Conservation (phyloP, 805 yeast species). For the Lachancea cidri region DNA sequence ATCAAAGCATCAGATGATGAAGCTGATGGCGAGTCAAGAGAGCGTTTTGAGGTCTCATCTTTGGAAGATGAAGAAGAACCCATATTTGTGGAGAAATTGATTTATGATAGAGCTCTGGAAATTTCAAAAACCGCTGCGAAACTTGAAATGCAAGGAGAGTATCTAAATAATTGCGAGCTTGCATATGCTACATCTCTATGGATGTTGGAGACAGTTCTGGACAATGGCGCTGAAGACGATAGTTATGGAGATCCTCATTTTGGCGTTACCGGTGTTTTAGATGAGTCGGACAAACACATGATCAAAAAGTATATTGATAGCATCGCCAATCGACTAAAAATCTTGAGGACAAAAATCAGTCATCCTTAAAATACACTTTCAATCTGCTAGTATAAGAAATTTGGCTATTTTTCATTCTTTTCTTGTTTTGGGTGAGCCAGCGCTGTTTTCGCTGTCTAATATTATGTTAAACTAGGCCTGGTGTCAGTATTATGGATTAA, state of each 20-base stretch:
- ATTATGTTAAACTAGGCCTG: not conserved
- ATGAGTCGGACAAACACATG: constrained; percentile 65
- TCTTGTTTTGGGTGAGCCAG: not conserved
- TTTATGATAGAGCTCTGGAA: constrained; percentile 91
- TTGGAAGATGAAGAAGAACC: constrained; percentile 9
- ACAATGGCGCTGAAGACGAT: constrained; percentile 36
- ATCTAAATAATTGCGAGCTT: constrained; percentile 63
- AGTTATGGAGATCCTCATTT: constrained; percentile 20
- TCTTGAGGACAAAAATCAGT: constrained; percentile 55
- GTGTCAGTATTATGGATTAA: not conserved
- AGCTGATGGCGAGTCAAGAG: not conserved
- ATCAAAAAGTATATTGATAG: constrained; percentile 78
- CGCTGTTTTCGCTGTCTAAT: not conserved
- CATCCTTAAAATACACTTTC: constrained; percentile 1
- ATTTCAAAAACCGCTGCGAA: constrained; percentile 89
- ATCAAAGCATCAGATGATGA: constrained; percentile 7
- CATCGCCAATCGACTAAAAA: constrained; percentile 73
- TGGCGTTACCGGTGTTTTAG: constrained; percentile 44
- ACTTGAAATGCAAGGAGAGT: constrained; percentile 68
- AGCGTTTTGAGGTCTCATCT: constrained; percentile 6
- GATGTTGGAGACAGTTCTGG: constrained; percentile 89
- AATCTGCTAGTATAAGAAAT: not conserved
- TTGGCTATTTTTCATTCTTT: not conserved
- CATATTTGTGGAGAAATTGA: constrained; percentile 72
- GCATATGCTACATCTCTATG: constrained; percentile 89